Evolutionary conservation across 176 grass and related monocot genomes (phyloP).

Genomic region (Metroxylon sagu): DNA sequence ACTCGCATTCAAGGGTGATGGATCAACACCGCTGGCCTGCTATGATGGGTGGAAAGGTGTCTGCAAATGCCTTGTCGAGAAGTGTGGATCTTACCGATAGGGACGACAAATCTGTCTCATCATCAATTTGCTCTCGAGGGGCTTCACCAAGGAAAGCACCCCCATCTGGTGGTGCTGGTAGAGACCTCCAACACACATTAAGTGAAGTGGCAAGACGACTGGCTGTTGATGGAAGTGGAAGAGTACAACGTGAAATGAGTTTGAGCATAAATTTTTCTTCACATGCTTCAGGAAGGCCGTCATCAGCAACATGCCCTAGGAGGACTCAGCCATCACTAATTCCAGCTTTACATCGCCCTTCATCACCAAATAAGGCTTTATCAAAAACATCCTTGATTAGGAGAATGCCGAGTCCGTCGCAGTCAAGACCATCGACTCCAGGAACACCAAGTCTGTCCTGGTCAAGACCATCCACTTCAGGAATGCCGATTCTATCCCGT

Average conservation of each 20-base stretch:
- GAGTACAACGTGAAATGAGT: constrained; percentile 33
- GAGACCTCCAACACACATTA: constrained; percentile 27
- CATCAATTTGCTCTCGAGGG: constrained; percentile 27
- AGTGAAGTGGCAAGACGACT: constrained; percentile 32
- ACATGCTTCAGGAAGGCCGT: constrained; percentile 11
- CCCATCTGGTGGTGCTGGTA: constrained; percentile 25
- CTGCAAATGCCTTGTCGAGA: constrained; percentile 32
- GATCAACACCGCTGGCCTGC: constrained; percentile 92
- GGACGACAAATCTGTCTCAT: constrained; percentile 23
- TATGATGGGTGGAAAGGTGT: constrained; percentile 57
- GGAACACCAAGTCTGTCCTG: constrained; percentile 41
- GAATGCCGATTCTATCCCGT: constrained; percentile 41
- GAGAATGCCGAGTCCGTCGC: constrained; percentile 45
- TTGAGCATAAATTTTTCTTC: constrained; percentile 38
- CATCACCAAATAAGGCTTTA: constrained; percentile 37
- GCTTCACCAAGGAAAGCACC: constrained; percentile 43
- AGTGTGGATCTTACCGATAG: constrained; percentile 36
- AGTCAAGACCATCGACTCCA: constrained; percentile 46
- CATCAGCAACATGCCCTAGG: constrained; percentile 22
- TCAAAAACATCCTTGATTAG: constrained; percentile 32
- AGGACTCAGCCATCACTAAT: constrained; percentile 4
- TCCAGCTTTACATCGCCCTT: background rate
- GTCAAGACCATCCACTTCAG: constrained; percentile 45
- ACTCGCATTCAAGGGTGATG: constrained; percentile 53
- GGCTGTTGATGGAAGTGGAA: constrained; percentile 38